These are phyloP conservation scores for Talaromyces sp. DNA, from an alignment of 2,329 filamentous ascomycete genomes.

Conservation along the genomic window DNA sequence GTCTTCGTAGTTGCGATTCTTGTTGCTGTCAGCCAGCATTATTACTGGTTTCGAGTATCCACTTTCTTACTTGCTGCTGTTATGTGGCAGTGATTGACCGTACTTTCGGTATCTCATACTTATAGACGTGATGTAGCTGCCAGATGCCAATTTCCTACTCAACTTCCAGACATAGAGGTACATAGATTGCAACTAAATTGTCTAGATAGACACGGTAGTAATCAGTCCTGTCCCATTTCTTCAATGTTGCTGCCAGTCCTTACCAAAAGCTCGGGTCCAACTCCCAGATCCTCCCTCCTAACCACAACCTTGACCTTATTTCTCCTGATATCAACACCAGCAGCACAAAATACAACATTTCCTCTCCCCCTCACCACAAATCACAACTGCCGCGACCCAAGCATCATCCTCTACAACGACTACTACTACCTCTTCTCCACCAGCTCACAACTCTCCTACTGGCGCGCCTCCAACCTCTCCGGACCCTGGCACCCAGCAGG, in stretches of 20 bases:
- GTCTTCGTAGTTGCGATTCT: not conserved
- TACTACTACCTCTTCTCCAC: conserved; percentile 18
- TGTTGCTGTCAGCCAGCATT: not conserved
- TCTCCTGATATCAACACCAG: not conserved
- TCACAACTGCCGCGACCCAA: conserved; percentile 13
- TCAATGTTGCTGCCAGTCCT: not conserved
- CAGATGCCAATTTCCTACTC: not conserved
- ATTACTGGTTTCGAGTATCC: not conserved
- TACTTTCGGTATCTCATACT: not conserved
- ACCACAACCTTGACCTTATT: not conserved
- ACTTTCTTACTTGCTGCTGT: not conserved
- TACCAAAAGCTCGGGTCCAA: not conserved
- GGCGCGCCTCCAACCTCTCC: conserved; percentile 12
- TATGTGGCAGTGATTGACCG: not conserved
- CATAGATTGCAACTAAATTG: not conserved
- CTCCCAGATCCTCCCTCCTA: not conserved
- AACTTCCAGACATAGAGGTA: too few species aligned
- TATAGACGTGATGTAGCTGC: not conserved
- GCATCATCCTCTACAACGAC: conserved; percentile 14
- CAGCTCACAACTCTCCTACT: not conserved
- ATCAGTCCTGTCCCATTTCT: not conserved
- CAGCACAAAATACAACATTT: not conserved
- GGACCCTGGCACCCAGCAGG: conserved; percentile 21
- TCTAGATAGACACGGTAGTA: not conserved
- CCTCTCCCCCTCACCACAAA: conserved; percentile 14